Evolutionary conservation across 257 asterid genomes (phyloP).

Genomic region (Scutellaria baicalensis): DNA sequence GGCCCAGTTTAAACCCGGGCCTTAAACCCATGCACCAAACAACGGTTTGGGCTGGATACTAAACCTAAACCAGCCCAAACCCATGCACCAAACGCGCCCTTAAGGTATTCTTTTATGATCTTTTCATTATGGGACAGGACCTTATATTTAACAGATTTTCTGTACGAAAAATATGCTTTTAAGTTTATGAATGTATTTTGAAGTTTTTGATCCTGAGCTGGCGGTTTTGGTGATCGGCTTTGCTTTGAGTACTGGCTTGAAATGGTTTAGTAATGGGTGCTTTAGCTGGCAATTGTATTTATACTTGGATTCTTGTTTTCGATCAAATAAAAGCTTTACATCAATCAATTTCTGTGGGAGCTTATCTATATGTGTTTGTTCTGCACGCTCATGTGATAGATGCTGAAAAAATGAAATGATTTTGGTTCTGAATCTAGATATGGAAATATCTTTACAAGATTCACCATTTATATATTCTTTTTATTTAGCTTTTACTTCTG

Average conservation of each 20-base stretch:
- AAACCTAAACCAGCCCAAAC: no score
- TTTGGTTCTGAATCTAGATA: neutral
- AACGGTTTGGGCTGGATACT: no score
- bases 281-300: neutral
- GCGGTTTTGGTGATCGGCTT: neutral
- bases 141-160: slow-evolving; percentile 1
- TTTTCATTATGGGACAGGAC: neutral
- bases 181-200: slow-evolving; percentile 5
- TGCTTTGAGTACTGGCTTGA: neutral
- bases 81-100: no score
- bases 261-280: neutral
- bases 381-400: neutral
- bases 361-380: neutral
- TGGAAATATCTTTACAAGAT: neutral
- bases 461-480: no score
- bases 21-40: no score
- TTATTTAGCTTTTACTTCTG: neutral
- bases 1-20: no score
- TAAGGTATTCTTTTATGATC: no score
- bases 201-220: neutral
- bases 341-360: neutral
- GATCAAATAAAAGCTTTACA: no score
- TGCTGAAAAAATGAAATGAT: neutral
- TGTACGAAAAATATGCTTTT: neutral
- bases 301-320: neutral